phyloP scores from a whole-genome alignment of 805 yeast species.

The Ogataea methylovora region DNA sequence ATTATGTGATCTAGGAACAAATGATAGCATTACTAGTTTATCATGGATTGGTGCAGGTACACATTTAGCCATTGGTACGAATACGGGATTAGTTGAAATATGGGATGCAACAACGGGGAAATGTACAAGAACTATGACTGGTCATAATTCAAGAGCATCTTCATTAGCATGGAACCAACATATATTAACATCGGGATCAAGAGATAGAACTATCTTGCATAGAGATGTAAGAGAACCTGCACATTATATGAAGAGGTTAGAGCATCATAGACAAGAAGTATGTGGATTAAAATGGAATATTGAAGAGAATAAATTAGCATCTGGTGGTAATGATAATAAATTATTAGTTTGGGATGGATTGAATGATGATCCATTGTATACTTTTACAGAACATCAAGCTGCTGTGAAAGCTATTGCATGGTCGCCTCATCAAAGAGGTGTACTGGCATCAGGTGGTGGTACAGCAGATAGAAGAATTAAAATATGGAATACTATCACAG shows the following conservation, averaged over 20 bases:
- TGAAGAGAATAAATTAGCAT: slow-evolving; percentile 85
- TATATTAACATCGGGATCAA: slow-evolving; percentile 76
- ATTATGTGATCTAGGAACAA: slow-evolving; percentile 59
- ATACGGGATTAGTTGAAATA: slow-evolving; percentile 80
- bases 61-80: slow-evolving; percentile 89
- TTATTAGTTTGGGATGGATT: slow-evolving; percentile 84
- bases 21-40: slow-evolving; percentile 72
- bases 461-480: slow-evolving; percentile 87
- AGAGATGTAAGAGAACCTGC: slow-evolving; percentile 87
- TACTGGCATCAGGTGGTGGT: slow-evolving; percentile 94
- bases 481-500: slow-evolving; percentile 86
- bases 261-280: slow-evolving; percentile 81
- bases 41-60: slow-evolving; percentile 95
- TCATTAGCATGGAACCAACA: slow-evolving; percentile 94
- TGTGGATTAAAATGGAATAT: slow-evolving; percentile 94
- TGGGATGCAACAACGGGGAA: slow-evolving; percentile 85
- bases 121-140: slow-evolving; percentile 86
- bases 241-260: slow-evolving; percentile 67
- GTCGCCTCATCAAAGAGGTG: slow-evolving; percentile 96
- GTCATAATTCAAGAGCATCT: slow-evolving; percentile 79
- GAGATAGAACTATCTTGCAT: slow-evolving; percentile 79
- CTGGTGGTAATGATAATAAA: slow-evolving; percentile 92
- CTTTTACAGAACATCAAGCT: slow-evolving; percentile 78
- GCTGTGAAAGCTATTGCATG: slow-evolving; percentile 96
- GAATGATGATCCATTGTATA: slow-evolving; percentile 58